These are phyloP conservation scores for Solanum lycopersicoides DNA, from an alignment of 257 asterid species.

Conservation along the genomic window DNA sequence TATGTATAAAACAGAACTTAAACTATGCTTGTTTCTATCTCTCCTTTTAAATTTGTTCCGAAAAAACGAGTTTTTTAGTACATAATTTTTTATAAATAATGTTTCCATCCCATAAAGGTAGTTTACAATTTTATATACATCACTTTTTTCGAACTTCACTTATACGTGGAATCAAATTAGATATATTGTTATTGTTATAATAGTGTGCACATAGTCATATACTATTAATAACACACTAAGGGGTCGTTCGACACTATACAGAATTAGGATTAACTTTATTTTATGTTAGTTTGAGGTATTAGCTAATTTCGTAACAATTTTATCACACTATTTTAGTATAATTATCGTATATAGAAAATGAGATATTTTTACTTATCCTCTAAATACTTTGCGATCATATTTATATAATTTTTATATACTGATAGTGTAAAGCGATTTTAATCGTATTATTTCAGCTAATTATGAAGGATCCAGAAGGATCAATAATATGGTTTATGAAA, in stretches of 20 bases:
- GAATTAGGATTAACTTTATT: not conserved
- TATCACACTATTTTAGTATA: not conserved
- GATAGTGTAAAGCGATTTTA: not conserved
- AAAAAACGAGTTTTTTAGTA: not conserved
- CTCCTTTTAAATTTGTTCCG: too few relatives aligned
- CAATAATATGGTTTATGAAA: constrained; percentile 70
- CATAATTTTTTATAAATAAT: too few relatives aligned
- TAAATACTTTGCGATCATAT: not conserved
- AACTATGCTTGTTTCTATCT: not conserved
- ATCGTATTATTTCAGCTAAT: constrained; percentile 29
- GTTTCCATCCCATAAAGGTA: too few relatives aligned
- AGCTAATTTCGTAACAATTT: not conserved
- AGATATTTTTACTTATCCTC: not conserved
- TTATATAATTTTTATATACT: not conserved
- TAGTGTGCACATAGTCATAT: too few relatives aligned
- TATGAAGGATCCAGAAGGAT: constrained; percentile 54
- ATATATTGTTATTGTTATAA: too few relatives aligned
- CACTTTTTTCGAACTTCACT: too few relatives aligned
- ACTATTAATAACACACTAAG: too few relatives aligned
- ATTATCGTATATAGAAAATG: not conserved
- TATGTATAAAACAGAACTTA: too few relatives aligned
- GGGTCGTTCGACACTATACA: too few relatives aligned
- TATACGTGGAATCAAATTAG: too few relatives aligned
- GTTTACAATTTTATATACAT: too few relatives aligned
- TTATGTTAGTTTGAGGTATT: not conserved